Base-by-base conservation (phyloP, 768 basidiomycete genomes). In the Harrya chromipes region DNA sequence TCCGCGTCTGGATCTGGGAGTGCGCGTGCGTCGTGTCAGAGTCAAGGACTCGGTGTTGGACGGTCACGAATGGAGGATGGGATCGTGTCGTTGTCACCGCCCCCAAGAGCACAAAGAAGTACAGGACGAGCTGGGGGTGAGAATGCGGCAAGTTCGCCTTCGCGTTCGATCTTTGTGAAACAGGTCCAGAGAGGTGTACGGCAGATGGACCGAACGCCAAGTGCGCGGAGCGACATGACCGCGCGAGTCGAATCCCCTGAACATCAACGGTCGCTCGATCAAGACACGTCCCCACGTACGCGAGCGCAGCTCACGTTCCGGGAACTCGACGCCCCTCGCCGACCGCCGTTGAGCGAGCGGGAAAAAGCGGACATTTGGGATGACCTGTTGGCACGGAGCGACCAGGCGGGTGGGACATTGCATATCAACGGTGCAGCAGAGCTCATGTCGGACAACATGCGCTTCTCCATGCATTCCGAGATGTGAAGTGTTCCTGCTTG, bases 341-440 rank as follows among this genome's bases (percentile, higher is more conserved):
- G 67, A 46, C 64, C 66, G 20, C 72, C 66, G 37, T 65, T 83
- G 62, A 80, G 80, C 21, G 84, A 87, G 62, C 68, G 78, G 58
- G 85, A 90, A 69, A 90, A 90, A 71, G 75, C 77, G 7, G 79
- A 76, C 12, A 79, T 78, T 58, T 90, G 86, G 87, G 77, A 85
- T 47, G 82, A 83, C 52, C 58, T 90, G 47, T 66, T 89, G 52
- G 76, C 79, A 61, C 73, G 77, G 56, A 88, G 87, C 58, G 84
- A 75, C 36, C 66, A 68, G 43, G 88, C 88, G 1, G 88, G 88
- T 1, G 88, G 88, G 38, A 90, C 88, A 45, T 61, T 90, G 47
- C 84, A 82, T 56, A 61, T 89, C 6, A 49, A 57, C 10, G 71
- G 72, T 8, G 40, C 49, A 19, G 51, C 24, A 6, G 72, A 69